Evolutionary conservation across 805 yeast genomes (phyloP).

Genomic region (Citeromyces matritensis): DNA sequence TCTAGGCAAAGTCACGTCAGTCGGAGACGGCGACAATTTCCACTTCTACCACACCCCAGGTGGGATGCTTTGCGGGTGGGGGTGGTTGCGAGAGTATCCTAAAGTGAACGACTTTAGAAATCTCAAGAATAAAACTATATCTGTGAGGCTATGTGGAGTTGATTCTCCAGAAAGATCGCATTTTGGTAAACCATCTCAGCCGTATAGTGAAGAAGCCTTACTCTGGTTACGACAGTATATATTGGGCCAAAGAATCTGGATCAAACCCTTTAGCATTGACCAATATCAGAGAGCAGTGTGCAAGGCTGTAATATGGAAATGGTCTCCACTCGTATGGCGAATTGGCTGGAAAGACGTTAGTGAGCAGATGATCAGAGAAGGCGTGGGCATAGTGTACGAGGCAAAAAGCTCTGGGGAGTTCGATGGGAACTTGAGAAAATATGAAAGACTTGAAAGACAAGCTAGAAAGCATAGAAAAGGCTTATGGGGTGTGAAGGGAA

Average conservation of each 20-base stretch:
- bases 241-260: constrained; percentile 50
- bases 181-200: constrained; percentile 89
- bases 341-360: constrained; percentile 65
- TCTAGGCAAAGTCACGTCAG: constrained; percentile 71
- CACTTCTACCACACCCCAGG: constrained; percentile 91
- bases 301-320: constrained; percentile 43
- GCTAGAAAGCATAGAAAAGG: constrained; percentile 51
- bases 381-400: constrained; percentile 82
- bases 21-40: constrained; percentile 94
- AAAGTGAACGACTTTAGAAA: constrained; percentile 23
- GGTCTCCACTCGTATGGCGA: constrained; percentile 15
- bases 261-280: constrained; percentile 71
- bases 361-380: constrained; percentile 71
- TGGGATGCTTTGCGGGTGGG: constrained; percentile 82
- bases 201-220: constrained; percentile 72
- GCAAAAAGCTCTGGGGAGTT: constrained; percentile 72
- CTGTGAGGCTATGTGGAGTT: constrained; percentile 77
- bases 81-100: constrained; percentile 70
- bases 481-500: constrained; percentile 46
- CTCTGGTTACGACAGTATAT: constrained; percentile 57
- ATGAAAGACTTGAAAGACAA: constrained; percentile 38
- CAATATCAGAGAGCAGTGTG: constrained; percentile 87
- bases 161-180: constrained; percentile 97
- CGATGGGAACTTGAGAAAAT: constrained; percentile 56
- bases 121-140: constrained; percentile 54